These are phyloP conservation scores for Hemileccinum rubropunctum DNA, from an alignment of 768 basidiomycete genomes.

Conservation along the genomic window DNA sequence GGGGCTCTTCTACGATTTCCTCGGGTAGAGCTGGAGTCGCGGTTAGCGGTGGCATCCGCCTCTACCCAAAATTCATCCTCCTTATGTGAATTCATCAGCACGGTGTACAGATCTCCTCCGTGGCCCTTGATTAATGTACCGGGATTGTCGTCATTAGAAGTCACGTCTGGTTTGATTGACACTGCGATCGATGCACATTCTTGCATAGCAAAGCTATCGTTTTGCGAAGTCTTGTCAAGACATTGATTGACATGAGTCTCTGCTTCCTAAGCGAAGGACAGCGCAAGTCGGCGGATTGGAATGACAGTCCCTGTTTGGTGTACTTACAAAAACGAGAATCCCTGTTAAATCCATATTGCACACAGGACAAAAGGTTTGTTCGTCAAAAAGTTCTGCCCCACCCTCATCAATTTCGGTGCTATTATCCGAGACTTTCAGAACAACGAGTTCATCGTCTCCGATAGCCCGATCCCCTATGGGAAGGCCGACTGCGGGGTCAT, in stretches of 20 bases:
- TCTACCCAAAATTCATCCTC: conserved; percentile 87
- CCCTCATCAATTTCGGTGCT: conserved; percentile 19
- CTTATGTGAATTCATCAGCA: conserved; percentile 86
- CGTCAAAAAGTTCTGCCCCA: conserved; percentile 12
- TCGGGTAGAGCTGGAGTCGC: conserved; percentile 44
- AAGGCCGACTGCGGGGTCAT: conserved; percentile 10
- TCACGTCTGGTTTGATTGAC: not conserved
- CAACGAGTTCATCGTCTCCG: conserved; percentile 66
- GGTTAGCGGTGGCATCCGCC: conserved; percentile 54
- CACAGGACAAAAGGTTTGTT: conserved; percentile 23
- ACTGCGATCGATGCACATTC: not conserved
- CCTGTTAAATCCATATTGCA: conserved; percentile 18
- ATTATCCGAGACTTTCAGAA: conserved; percentile 30
- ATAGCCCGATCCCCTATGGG: conserved; percentile 60
- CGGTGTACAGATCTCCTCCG: conserved; percentile 55
- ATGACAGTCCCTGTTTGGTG: conserved; percentile 19
- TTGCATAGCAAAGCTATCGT: not conserved
- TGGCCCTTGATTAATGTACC: not conserved
- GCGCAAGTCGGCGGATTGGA: not conserved
- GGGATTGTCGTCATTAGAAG: not conserved
- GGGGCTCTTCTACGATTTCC: conserved; percentile 73
- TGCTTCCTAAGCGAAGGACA: conserved; percentile 38
- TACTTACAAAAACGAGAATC: conserved; percentile 19
- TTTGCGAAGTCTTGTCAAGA: conserved; percentile 37
- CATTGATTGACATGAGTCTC: conserved; percentile 58